phyloP scores from a whole-genome alignment of 73 alveolate genomes.

The Durusdinium trenchii region DNA sequence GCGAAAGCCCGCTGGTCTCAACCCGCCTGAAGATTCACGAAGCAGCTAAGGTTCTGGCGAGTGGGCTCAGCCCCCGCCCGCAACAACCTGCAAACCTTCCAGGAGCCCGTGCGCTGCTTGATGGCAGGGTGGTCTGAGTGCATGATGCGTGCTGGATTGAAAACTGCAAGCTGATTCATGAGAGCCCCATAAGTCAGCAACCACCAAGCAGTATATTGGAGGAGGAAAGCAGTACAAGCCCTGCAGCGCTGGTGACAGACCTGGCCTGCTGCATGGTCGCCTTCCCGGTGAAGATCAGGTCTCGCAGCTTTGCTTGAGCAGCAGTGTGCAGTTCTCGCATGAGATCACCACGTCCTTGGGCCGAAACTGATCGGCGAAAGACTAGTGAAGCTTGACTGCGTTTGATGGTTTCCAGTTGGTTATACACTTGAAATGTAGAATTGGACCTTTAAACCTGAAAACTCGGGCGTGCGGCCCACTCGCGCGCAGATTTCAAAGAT shows the following conservation, averaged over 20 bases:
- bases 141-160: too few relatives aligned
- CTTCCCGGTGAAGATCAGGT: conserved; percentile 35
- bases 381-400: too few relatives aligned
- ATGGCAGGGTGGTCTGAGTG: too few relatives aligned
- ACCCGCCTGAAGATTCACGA: conserved; percentile 68
- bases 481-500: conserved; percentile 75
- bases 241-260: not conserved
- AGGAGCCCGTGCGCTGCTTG: not conserved
- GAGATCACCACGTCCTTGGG: conserved; percentile 46
- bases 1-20: not conserved
- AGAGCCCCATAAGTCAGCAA: too few relatives aligned
- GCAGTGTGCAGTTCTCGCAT: conserved; percentile 38
- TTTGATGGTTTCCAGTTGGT: not conserved
- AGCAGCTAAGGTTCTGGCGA: conserved; percentile 75
- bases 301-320: conserved; percentile 71
- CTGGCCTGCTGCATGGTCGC: conserved; percentile 74
- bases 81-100: conserved; percentile 46
- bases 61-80: conserved; percentile 93
- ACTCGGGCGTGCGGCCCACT: conserved; percentile 31
- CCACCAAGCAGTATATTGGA: too few relatives aligned
- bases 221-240: not conserved
- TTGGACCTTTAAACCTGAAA: not conserved
- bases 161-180: too few relatives aligned
- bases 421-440: not conserved
- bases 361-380: too few relatives aligned